Evolutionary conservation across 1,139 yeast species (phyloP).

Genomic region (Saccharomyces hybrid): DNA sequence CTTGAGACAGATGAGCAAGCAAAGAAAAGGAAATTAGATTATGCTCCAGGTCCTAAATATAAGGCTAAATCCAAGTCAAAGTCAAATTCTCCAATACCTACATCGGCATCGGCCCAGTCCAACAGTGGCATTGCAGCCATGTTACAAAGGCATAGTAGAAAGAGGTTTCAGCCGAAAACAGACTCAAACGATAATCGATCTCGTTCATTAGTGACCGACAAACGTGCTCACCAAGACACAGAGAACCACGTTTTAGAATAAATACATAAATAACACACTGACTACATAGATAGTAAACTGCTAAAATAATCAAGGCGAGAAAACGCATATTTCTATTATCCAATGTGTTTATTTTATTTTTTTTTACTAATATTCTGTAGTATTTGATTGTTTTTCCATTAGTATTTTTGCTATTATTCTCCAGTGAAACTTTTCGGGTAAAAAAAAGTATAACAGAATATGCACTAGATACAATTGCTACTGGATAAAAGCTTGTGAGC

Average conservation of each 20-base stretch:
- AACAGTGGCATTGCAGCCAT: neutral
- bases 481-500: neutral
- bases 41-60: constrained; percentile 5
- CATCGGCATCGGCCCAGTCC: neutral
- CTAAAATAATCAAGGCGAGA: neutral
- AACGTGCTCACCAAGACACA: neutral
- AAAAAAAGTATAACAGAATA: neutral
- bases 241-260: neutral
- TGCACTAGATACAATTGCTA: neutral
- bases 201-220: neutral
- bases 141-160: neutral
- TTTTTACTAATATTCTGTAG: neutral
- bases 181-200: neutral
- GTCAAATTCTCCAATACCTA: neutral
- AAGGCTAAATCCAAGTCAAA: neutral
- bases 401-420: neutral
- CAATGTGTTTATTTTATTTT: neutral
- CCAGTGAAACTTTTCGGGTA: neutral
- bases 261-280: neutral
- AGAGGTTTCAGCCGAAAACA: neutral
- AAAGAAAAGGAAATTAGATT: neutral
- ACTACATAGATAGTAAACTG: neutral
- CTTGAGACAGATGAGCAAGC: neutral
- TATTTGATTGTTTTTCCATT: neutral
- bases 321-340: neutral